Conservation (phyloP, 2,329 filamentous ascomycete genomes). For the Fusarium proliferatum region DNA sequence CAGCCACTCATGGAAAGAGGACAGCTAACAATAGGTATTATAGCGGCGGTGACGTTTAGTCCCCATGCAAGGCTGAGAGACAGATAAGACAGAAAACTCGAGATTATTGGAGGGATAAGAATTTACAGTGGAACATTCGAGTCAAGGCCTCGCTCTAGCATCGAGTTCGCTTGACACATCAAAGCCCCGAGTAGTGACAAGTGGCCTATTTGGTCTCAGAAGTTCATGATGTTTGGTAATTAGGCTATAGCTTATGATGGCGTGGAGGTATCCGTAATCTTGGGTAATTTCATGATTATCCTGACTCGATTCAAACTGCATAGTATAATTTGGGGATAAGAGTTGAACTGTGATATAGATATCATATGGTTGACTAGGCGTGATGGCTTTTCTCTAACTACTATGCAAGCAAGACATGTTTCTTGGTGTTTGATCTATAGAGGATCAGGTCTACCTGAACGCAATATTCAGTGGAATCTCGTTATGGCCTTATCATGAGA, state of each 20-base stretch:
- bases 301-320: not conserved
- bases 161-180: slow-evolving; percentile 35
- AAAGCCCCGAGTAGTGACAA: slow-evolving; percentile 23
- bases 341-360: not conserved
- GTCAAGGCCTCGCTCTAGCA: slow-evolving; percentile 24
- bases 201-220: slow-evolving; percentile 30
- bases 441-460: not conserved
- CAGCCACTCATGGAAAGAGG: slow-evolving; percentile 49
- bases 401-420: not conserved
- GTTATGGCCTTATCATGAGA: not conserved
- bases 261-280: not conserved
- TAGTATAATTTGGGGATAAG: not conserved
- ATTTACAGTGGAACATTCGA: not conserved
- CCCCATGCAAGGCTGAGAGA: slow-evolving; percentile 44
- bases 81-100: not conserved
- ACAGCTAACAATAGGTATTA: slow-evolving; percentile 48
- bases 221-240: slow-evolving; percentile 38
- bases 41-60: slow-evolving; percentile 38
- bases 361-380: not conserved
- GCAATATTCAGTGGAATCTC: not conserved
- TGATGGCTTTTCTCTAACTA: not conserved
- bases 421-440: not conserved
- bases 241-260: not conserved
- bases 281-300: slow-evolving; percentile 22
- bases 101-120: slow-evolving; percentile 41